phyloP scores from a whole-genome alignment of 495 filamentous ascomycete species.

The Neurospora sp. region DNA sequence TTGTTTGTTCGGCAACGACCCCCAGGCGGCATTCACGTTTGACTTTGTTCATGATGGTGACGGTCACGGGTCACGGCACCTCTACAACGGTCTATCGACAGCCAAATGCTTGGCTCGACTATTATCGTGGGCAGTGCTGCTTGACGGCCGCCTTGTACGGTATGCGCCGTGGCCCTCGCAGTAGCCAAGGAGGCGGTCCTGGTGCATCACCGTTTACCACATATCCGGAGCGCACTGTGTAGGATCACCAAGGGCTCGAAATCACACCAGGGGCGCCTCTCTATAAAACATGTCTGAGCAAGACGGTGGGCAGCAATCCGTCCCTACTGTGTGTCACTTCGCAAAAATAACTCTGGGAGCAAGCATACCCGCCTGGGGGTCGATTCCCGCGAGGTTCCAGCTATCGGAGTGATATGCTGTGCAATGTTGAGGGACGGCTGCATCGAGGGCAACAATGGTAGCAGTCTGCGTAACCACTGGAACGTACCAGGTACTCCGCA shows the following conservation, averaged over 20 bases:
- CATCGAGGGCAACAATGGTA: background rate
- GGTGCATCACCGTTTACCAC: background rate
- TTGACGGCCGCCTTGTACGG: background rate
- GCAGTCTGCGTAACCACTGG: background rate
- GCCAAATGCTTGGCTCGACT: background rate
- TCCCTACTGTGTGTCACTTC: background rate
- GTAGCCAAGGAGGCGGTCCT: background rate
- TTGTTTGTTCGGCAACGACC: background rate
- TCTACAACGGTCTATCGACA: background rate
- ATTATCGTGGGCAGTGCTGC: background rate
- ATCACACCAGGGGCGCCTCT: background rate
- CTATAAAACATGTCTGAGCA: background rate
- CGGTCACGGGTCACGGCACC: background rate
- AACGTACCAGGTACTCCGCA: background rate
- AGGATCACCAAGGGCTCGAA: background rate
- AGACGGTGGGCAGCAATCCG: background rate
- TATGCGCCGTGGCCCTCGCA: background rate
- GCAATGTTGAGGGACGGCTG: background rate
- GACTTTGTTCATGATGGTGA: background rate
- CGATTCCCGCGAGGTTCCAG: background rate
- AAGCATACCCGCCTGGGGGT: background rate
- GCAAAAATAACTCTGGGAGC: background rate
- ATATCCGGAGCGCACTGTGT: background rate
- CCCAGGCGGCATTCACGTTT: background rate
- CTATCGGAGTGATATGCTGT: background rate